Evolutionary conservation across 2,329 filamentous ascomycete species (phyloP), one percentile per base, ranked within the genome.

Genomic region (Penicillium oxalicum): DNA sequence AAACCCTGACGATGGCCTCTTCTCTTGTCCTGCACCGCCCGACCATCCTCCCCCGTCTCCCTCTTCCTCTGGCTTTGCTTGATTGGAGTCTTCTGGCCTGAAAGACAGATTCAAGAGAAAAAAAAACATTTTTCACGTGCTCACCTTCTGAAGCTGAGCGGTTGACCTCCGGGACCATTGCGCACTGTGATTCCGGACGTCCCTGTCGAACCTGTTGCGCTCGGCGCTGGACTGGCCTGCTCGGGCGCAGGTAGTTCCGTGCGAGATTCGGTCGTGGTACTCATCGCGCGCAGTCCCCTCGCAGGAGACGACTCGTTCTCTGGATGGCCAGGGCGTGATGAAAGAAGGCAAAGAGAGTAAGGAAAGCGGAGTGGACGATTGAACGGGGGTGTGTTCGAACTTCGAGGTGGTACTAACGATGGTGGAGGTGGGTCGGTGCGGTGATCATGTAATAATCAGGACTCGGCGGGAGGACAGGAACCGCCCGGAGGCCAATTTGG

Each of bases 91-190:
- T 18, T 18, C 18, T 18, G 18, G 18, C 18, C 18, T 18, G 18
- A 18, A 44, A 35, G 42, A 32, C 42, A 29, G 29, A 27, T 25
- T 25, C 42, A 28, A 18, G 18, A 18, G 18, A 18, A 18, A 18
- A 18, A 18, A 18, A 18, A 18, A 18, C 18, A 18, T 18, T 18
- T 18, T 18, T 18, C 8, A 34, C 8, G 25, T 24, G 18, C 43
- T 63, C 67, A 82, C 79, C 79, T 78, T 73, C 80, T 72, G 61
- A 83, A 83, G 66, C 79, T 82, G 53, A 78, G 71, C 27, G 52
- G 41, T 58, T 80, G 77, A 48, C 73, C 70, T 49, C 57, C 64
- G 47, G 60, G 46, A 18, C 61, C 63, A 45, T 56, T 59, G 53
- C 61, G 64, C 55, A 63, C 65, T 9, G 61, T 64, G 51, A 65